Evolutionary conservation across 192 early-diverging fungal species (phyloP), one percentile per base, ranked within the genome.

Genomic region (Gigaspora rosea): DNA sequence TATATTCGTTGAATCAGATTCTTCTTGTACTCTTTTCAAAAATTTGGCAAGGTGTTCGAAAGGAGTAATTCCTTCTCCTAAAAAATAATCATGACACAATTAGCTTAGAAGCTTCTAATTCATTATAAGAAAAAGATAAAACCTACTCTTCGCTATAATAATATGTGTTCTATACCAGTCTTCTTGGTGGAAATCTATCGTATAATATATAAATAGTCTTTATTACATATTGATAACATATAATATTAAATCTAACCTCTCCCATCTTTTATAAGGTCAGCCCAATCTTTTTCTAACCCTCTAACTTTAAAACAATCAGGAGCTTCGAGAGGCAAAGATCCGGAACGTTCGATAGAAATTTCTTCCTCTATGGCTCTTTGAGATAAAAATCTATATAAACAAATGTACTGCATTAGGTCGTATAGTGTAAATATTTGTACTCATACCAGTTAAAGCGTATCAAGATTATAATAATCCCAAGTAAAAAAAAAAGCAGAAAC

Each of bases 281-380:
- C 50, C 13, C 13, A 51, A 51, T 51, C 50, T 51, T 51, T 1
- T 51, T 51, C 50, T 67, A 67, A 35, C 65, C 65, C 65, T 67
- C 65, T 67, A 67, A 67, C 65, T 67, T 67, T 67, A 67, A 67
- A 67, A 67, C 65, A 67, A 15, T 67, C 65, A 67, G 65, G 65
- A 67, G 5, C 33, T 36, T 67, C 65, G 65, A 67, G 5, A 67
- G 65, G 65, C 65, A 67, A 67, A n/a, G 65, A 5, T n/a, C 22
- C 27, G 0, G 65, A 67, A 67, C 65, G 65, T 67, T 67, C 3
- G 35, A n/a, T 67, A 4, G 65, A 67, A 5, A 67, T 67, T 33
- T 16, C 65, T 67, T 67, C 65, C 65, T 67, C 65, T 46, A 67
- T 4, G 65, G 33, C 5, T 67, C 65, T 67, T 11, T 67, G 65